phyloP scores from a whole-genome alignment of 2,329 filamentous ascomycete species.

The Apiospora rasikravindrae region DNA sequence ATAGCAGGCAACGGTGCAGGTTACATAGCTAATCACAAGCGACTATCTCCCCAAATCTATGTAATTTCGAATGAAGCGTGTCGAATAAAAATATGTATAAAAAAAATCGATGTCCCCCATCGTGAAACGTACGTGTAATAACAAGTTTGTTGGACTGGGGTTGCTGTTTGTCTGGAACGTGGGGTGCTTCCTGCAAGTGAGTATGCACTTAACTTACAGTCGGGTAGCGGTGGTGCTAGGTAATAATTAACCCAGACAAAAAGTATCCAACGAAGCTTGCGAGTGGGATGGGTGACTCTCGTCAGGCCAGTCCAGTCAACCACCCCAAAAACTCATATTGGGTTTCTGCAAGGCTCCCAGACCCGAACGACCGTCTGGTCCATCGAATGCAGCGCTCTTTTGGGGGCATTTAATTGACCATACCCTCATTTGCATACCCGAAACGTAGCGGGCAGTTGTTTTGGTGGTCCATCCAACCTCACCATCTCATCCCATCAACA shows the following conservation, averaged over 20 bases:
- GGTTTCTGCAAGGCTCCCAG: background rate
- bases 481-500: background rate
- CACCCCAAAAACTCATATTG: background rate
- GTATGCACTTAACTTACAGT: background rate
- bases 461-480: background rate
- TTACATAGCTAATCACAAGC: too few relatives aligned
- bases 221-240: background rate
- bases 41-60: too few relatives aligned
- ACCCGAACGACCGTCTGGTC: background rate
- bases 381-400: background rate
- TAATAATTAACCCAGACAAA: background rate
- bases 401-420: background rate
- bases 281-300: background rate
- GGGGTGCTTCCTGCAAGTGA: background rate
- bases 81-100: background rate
- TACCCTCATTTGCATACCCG: background rate
- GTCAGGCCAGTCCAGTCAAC: background rate
- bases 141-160: background rate
- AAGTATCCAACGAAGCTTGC: constrained; percentile 6
- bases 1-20: background rate
- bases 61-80: background rate
- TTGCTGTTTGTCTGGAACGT: background rate
- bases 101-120: too few relatives aligned
- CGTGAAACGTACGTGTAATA: background rate
- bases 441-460: background rate